These are phyloP conservation scores for Candolleomyces efflorescens DNA, from an alignment of 768 basidiomycete genomes.

Conservation along the genomic window DNA sequence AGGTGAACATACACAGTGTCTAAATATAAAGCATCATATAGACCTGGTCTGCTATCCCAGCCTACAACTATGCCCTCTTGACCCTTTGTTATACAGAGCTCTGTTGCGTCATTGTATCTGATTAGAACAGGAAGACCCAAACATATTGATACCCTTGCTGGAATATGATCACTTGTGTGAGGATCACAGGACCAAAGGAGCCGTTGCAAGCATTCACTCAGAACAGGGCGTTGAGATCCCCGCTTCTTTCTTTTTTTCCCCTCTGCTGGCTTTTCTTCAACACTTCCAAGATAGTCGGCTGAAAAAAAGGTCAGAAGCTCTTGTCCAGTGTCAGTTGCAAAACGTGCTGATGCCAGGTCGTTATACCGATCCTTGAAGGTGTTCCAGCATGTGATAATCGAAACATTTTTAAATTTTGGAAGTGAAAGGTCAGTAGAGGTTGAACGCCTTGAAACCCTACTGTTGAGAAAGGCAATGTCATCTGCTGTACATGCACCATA, in stretches of 20 bases:
- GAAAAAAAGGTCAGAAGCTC: slow-evolving; percentile 5
- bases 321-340: slow-evolving; percentile 29
- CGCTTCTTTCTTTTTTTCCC: not conserved
- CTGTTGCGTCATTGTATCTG: slow-evolving; percentile 25
- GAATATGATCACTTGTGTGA: slow-evolving; percentile 14
- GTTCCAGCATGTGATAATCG: slow-evolving; percentile 35
- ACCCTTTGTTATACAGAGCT: slow-evolving; percentile 31
- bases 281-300: slow-evolving; percentile 22
- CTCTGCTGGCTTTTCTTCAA: not conserved
- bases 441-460: not conserved
- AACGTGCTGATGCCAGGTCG: slow-evolving; percentile 23
- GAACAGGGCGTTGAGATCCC: not conserved
- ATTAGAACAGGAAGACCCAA: slow-evolving; percentile 31
- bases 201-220: slow-evolving; percentile 10
- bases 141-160: slow-evolving; percentile 25
- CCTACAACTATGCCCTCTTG: slow-evolving; percentile 24
- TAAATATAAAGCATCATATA: slow-evolving; percentile 12
- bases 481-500: slow-evolving; percentile 17
- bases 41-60: slow-evolving; percentile 17
- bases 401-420: slow-evolving; percentile 25
- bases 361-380: slow-evolving; percentile 34
- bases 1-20: slow-evolving; percentile 28
- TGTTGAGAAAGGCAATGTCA: slow-evolving; percentile 10
- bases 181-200: slow-evolving; percentile 18
- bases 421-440: not conserved